Base-by-base conservation (phyloP, 306 rosid genomes). In the Hippophae tibetana region DNA sequence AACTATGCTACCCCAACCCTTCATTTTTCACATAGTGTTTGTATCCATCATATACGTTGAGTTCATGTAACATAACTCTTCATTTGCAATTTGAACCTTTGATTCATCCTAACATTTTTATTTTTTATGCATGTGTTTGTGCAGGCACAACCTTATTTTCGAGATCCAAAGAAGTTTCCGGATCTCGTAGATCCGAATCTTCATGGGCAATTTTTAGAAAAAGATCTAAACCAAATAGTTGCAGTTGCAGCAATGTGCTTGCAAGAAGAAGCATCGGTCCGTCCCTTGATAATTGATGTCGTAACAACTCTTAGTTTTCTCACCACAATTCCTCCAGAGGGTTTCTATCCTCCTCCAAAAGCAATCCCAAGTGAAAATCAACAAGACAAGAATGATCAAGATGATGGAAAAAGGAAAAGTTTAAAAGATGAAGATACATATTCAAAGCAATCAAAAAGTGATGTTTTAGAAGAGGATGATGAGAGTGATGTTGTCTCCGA, bases 191-290 rank as follows among this genome's bases (percentile, higher is more conserved):
- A 90, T 71, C 92, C 86, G 26, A 66, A 54, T 53, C 89, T 90
- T 5, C 9, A 64, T 2, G 59, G 71, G 18, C 11, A 71, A 12
- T 85, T 79, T 69, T 95, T 89, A 10, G 95, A 90, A 47, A 90
- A 85, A 67, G 98, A 90, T 74, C 65, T 90, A 44, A 85, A 90
- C 66, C 98, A 90, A 73, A 87, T 82, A 7, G 98, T 90, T 25
- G 98, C 96, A 56, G 77, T 87, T 23, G 87, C 96, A 25, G 89
- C 98, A 42, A 90, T 90, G 98, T 90, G 96, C 67, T 73, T 90
- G 61, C 98, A 90, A 72, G 96, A 90, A 62, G 96, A 90, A 81
- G 58, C 87, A 48, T 74, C 74, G 47, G 98, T 82, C 0, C 89
- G 98, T 56, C 98, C 98, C 51, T 73, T 90, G 59, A 90, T 90